These are phyloP conservation scores for Puccinia horiana DNA, from an alignment of 1,284 basidiomycete genomes.

Conservation along the genomic window DNA sequence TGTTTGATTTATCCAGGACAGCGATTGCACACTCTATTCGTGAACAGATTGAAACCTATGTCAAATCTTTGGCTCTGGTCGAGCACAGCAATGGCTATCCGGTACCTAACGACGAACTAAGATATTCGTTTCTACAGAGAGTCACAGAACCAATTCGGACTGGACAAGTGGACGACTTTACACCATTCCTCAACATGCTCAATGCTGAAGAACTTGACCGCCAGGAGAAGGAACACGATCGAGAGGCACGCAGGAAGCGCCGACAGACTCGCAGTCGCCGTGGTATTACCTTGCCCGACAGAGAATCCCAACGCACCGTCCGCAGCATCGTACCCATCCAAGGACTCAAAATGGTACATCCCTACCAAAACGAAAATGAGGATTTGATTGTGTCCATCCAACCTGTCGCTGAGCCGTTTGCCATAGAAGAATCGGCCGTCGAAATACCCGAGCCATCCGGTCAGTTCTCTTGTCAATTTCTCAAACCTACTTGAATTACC, in stretches of 20 bases:
- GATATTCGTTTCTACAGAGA: conserved; percentile 80
- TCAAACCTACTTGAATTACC: background rate
- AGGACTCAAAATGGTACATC: conserved; percentile 65
- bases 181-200: conserved; percentile 83
- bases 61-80: conserved; percentile 87
- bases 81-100: conserved; percentile 80
- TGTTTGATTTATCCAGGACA: conserved; percentile 66
- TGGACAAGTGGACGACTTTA: conserved; percentile 64
- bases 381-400: conserved; percentile 60
- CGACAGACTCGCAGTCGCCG: conserved; percentile 83
- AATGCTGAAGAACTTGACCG: conserved; percentile 78
- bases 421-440: conserved; percentile 64
- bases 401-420: conserved; percentile 67
- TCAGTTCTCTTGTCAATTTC: conserved; percentile 57
- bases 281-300: conserved; percentile 85
- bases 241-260: conserved; percentile 80
- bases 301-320: conserved; percentile 87
- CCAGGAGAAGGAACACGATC: conserved; percentile 88
- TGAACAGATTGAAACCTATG: conserved; percentile 88
- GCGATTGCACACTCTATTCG: conserved; percentile 93
- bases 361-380: conserved; percentile 51
- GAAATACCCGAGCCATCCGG: conserved; percentile 83
- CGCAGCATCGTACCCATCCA: conserved; percentile 65
- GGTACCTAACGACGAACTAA: conserved; percentile 87
- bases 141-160: conserved; percentile 68